phyloP scores from a whole-genome alignment of 2,329 filamentous ascomycete genomes.

The Ophiostoma ips region DNA sequence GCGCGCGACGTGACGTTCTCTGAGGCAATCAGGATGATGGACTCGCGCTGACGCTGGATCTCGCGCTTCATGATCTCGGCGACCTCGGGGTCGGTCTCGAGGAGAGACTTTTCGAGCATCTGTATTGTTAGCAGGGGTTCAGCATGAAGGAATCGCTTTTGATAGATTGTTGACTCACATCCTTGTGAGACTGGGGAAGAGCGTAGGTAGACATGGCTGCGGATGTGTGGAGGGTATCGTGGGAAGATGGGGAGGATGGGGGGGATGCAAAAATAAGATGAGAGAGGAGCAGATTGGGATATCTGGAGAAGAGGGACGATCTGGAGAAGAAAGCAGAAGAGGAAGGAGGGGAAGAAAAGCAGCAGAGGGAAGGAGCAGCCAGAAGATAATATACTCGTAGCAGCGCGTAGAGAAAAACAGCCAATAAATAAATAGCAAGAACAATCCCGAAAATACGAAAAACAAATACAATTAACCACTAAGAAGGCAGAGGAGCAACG shows the following conservation, averaged over 20 bases:
- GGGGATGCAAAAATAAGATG: not conserved
- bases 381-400: conserved; percentile 14
- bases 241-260: not conserved
- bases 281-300: not conserved
- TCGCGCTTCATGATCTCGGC: conserved; percentile 91
- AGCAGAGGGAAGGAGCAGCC: conserved; percentile 7
- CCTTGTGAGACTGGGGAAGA: conserved; percentile 12
- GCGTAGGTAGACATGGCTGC: conserved; percentile 18
- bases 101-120: conserved; percentile 92
- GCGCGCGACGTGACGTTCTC: conserved; percentile 98
- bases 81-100: conserved; percentile 87
- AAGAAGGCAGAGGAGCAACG: no score
- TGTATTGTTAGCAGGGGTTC: conserved; percentile 26
- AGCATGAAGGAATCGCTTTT: not conserved
- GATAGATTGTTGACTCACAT: conserved; percentile 11
- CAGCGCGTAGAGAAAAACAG: not conserved
- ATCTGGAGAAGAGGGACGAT: not conserved
- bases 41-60: conserved; percentile 94
- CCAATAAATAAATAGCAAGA: not conserved
- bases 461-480: not conserved
- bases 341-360: not conserved
- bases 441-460: not conserved
- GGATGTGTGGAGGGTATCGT: conserved; percentile 1
- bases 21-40: conserved; percentile 95
- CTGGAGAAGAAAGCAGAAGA: not conserved